Evolutionary conservation across 345 rosid genomes (phyloP).

Genomic region (Brassica incana): DNA sequence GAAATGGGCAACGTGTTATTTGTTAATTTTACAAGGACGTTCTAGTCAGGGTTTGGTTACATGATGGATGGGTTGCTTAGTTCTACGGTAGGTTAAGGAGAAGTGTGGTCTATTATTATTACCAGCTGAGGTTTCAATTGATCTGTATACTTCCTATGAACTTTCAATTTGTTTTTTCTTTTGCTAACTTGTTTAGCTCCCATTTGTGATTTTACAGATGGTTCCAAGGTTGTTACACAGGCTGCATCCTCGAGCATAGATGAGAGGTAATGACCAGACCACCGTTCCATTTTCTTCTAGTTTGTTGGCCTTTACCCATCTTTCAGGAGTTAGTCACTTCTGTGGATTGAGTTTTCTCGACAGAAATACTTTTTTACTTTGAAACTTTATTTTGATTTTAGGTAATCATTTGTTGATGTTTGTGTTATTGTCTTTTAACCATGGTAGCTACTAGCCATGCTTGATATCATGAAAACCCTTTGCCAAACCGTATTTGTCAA

Average conservation of each 20-base stretch:
- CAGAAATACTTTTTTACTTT: background rate
- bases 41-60: background rate
- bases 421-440: background rate
- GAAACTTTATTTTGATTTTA: background rate
- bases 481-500: background rate
- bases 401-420: conserved; percentile 5
- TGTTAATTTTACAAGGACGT: background rate
- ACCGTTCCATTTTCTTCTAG: conserved; percentile 17
- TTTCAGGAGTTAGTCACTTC: background rate
- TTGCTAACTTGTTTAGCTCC: conserved; percentile 19
- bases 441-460: conserved; percentile 10
- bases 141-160: background rate
- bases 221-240: conserved; percentile 54
- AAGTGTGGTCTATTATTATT: background rate
- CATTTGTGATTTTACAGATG: conserved; percentile 46
- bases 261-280: conserved; percentile 56
- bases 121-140: background rate
- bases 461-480: conserved; percentile 12
- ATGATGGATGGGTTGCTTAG: background rate
- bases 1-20: background rate
- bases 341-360: conserved; percentile 1
- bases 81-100: background rate
- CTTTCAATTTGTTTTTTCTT: background rate
- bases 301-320: background rate
- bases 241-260: conserved; percentile 49